Percentiles rank a stretch among this genome's conserved stretches.
phyloP scores from a whole-genome alignment of 495 filamentous ascomycete genomes.

The Parathielavia hyrcaniae region DNA sequence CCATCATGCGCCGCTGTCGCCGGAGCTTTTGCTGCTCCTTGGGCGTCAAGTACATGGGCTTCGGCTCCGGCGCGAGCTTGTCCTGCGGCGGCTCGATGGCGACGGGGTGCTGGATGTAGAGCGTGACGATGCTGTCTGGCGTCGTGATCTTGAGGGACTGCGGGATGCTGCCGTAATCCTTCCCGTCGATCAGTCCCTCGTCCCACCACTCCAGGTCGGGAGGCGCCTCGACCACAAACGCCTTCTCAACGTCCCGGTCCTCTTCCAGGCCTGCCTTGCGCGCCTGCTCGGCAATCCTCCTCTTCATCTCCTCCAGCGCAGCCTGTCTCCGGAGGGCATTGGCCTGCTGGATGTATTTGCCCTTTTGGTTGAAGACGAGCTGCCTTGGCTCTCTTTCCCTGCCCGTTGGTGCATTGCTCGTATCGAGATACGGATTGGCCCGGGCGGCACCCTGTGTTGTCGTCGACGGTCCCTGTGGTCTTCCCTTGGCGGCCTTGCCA shows the following conservation, averaged over 20 bases:
- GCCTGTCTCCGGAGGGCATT: slow-evolving; percentile 80
- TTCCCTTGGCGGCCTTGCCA: slow-evolving; percentile 24
- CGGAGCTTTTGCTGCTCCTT: slow-evolving; percentile 89
- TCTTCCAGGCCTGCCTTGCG: slow-evolving; percentile 87
- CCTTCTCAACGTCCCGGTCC: slow-evolving; percentile 81
- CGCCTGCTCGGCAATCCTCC: slow-evolving; percentile 76
- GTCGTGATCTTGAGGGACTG: slow-evolving; percentile 66
- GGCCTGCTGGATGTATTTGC: slow-evolving; percentile 92
- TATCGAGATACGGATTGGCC: slow-evolving; percentile 83
- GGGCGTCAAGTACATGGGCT: slow-evolving; percentile 87
- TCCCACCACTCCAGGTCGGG: slow-evolving; percentile 99
- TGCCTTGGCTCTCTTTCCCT: slow-evolving; percentile 62
- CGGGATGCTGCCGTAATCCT: slow-evolving; percentile 63
- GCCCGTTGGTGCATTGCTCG: slow-evolving; percentile 55
- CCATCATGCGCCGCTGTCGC: slow-evolving; percentile 81
- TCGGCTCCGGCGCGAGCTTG: slow-evolving; percentile 66
- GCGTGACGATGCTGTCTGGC: slow-evolving; percentile 76
- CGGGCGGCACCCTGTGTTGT: slow-evolving; percentile 36
- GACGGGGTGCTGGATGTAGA: slow-evolving; percentile 91
- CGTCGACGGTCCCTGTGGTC: slow-evolving; percentile 32
- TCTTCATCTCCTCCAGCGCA: slow-evolving; percentile 88
- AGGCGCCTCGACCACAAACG: slow-evolving; percentile 75
- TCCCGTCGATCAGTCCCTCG: slow-evolving; percentile 69
- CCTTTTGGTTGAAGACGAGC: slow-evolving; percentile 89
- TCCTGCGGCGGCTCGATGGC: slow-evolving; percentile 86